Conservation (phyloP, 257 asterid genomes). For the Nicotiana knightiana region DNA sequence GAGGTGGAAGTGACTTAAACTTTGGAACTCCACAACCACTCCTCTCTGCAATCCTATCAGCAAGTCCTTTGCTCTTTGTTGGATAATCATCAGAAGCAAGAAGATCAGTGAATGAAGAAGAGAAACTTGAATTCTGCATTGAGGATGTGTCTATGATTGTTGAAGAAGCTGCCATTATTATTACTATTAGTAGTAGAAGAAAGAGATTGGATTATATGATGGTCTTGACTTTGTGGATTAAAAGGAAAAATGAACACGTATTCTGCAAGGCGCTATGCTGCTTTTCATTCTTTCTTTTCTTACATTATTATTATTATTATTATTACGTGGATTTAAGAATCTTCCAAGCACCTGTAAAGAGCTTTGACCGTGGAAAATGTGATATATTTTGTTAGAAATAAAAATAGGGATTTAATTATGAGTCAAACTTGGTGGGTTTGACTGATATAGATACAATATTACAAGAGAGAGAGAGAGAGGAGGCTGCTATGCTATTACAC, state of each 20-base stretch:
- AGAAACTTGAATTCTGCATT: conserved; percentile 9
- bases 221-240: not conserved
- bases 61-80: conserved; percentile 29
- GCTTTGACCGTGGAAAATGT: conserved; percentile 23
- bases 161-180: conserved; percentile 34
- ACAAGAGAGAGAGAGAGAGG: conserved; percentile 5
- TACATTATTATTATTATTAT: not conserved
- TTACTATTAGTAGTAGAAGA: not conserved
- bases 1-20: conserved; percentile 77
- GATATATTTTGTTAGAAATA: not conserved
- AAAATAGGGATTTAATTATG: not conserved
- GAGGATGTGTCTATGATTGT: conserved; percentile 20
- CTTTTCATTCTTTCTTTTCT: not conserved
- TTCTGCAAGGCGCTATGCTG: not conserved
- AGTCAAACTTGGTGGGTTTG: conserved; percentile 37
- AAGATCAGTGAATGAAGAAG: conserved; percentile 51
- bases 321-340: not conserved
- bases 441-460: conserved; percentile 12
- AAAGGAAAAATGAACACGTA: conserved; percentile 19
- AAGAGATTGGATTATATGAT: not conserved
- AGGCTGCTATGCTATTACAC: conserved; percentile 14
- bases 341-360: conserved; percentile 13
- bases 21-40: conserved; percentile 68
- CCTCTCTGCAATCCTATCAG: conserved; percentile 60
- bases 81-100: conserved; percentile 46